Evolutionary conservation across 164 flowering plant species (phyloP).

Genomic region (Nymphaea colorata): DNA sequence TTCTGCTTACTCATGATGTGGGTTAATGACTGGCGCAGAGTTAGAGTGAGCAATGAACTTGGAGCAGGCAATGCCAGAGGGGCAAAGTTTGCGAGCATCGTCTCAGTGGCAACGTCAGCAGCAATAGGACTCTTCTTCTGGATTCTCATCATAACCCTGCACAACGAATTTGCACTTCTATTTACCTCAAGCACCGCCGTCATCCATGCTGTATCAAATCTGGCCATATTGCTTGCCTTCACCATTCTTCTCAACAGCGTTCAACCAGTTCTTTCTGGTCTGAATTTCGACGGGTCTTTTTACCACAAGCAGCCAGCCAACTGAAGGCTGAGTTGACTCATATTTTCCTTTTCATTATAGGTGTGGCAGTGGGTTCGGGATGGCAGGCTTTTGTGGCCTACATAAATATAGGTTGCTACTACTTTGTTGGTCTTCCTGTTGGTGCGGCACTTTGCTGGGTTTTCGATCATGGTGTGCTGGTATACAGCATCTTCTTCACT

Average conservation of each 20-base stretch:
- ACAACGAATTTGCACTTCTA: constrained; percentile 18
- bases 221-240: constrained; percentile 30
- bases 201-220: constrained; percentile 22
- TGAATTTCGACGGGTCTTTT: constrained; percentile 9
- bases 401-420: constrained; percentile 51
- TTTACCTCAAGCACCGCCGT: constrained; percentile 23
- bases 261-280: constrained; percentile 43
- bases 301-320: constrained; percentile 19
- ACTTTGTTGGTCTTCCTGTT: constrained; percentile 50
- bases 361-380: constrained; percentile 70
- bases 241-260: constrained; percentile 36
- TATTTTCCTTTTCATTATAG: constrained; percentile 23
- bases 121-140: constrained; percentile 27
- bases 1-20: too few species aligned
- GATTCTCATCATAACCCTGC: constrained; percentile 11
- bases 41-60: constrained; percentile 43
- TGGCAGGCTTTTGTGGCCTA: constrained; percentile 64
- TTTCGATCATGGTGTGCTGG: constrained; percentile 35
- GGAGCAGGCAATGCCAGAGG: constrained; percentile 40
- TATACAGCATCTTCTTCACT: constrained; percentile 7
- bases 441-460: constrained; percentile 44
- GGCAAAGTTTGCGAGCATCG: constrained; percentile 31
- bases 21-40: constrained; percentile 16
- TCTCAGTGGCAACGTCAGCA: constrained; percentile 18
- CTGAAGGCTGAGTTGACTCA: constrained; percentile 49